A percentile compares a stretch with the other conserved stretches of the same genome.
Evolutionary conservation across 164 flowering plant genomes (phyloP).

Genomic region (Magnolia officinalis): DNA sequence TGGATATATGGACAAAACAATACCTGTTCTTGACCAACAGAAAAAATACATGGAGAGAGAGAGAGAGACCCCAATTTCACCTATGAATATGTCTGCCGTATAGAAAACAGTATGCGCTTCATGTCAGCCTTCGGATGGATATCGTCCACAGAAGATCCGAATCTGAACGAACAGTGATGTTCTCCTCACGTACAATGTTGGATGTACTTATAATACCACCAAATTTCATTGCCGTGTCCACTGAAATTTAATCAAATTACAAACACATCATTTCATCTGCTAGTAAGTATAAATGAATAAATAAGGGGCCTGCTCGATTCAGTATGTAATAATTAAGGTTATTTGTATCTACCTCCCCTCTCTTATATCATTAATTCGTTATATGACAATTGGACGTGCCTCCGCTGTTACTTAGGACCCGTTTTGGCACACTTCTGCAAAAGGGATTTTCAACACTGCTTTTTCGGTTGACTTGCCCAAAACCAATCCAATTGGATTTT

Average conservation of each 20-base stretch:
- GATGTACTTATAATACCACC: constrained; percentile 89
- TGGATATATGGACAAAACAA: no score
- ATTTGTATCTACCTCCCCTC: no score
- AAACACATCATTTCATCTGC: neutral
- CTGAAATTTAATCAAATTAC: constrained; percentile 38
- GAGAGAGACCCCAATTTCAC: neutral
- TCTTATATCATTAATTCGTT: no score
- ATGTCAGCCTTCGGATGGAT: constrained; percentile 43
- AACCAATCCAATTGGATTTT: no score
- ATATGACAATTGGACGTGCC: no score
- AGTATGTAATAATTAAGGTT: neutral
- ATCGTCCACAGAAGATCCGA: constrained; percentile 93
- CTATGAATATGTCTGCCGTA: neutral
- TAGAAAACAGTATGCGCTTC: neutral
- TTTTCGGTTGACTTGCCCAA: no score
- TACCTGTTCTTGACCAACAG: no score
- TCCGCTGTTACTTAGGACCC: no score
- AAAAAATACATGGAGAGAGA: no score
- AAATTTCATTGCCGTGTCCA: constrained; percentile 67
- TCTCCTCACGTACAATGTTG: constrained; percentile 60
- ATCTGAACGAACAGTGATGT: constrained; percentile 68
- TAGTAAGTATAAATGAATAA: neutral
- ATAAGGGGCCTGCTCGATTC: neutral
- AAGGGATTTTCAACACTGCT: no score
- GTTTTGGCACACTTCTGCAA: no score